phyloP scores from a whole-genome alignment of 805 yeast genomes.

The Teunomyces pallodes region DNA sequence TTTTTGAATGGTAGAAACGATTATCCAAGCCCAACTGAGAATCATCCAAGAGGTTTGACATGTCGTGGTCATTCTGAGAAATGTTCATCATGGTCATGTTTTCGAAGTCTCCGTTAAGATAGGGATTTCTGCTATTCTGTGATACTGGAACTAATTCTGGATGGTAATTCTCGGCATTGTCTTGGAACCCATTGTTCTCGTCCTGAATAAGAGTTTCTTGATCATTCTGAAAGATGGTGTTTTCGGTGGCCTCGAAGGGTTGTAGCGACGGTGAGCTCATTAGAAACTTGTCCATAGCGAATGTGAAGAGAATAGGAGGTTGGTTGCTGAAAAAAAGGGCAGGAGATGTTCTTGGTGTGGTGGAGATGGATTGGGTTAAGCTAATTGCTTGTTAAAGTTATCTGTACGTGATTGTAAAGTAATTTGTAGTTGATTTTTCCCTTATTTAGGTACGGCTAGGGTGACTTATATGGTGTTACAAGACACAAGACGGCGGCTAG shows the following conservation, averaged over 20 bases:
- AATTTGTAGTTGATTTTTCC: not conserved
- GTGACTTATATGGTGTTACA: not conserved
- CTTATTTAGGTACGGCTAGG: not conserved
- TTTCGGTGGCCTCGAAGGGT: slow-evolving; percentile 19
- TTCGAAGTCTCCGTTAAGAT: slow-evolving; percentile 5
- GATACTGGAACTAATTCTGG: slow-evolving; percentile 15
- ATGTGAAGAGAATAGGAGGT: not conserved
- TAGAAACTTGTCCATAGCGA: slow-evolving; percentile 35
- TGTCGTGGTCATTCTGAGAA: slow-evolving; percentile 1
- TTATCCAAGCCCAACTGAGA: not conserved
- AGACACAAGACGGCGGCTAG: not conserved
- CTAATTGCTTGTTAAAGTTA: not conserved
- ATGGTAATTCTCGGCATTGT: slow-evolving; percentile 5
- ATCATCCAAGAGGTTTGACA: slow-evolving; percentile 4
- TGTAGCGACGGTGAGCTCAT: slow-evolving; percentile 42
- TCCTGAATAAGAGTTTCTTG: not conserved
- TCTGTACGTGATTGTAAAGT: not conserved
- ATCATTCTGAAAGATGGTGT: slow-evolving; percentile 7
- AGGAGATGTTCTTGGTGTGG: not conserved
- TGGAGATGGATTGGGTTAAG: not conserved
- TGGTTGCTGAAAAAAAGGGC: not conserved
- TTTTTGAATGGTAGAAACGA: slow-evolving; percentile 20
- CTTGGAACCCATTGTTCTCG: not conserved
- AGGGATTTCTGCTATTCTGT: not conserved
- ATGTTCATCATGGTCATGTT: slow-evolving; percentile 4